Conservation (phyloP, 164 flowering plant species). For the Houttuynia cordata region DNA sequence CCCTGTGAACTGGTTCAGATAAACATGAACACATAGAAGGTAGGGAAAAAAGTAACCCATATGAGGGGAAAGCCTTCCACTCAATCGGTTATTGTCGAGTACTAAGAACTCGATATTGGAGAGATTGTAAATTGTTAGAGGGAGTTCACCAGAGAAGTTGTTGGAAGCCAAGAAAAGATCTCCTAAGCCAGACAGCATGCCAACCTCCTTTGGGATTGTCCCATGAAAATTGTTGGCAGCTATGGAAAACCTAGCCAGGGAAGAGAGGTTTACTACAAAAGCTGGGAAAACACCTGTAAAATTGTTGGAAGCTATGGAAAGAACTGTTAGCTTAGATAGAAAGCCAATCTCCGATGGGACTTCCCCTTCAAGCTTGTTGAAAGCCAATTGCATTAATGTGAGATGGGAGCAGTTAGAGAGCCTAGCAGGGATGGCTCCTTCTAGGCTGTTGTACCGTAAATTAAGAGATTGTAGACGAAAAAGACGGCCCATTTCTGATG, state of each 20-base stretch:
- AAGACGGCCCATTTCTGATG: slow-evolving; percentile 5
- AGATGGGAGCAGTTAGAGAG: slow-evolving; percentile 4
- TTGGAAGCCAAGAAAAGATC: background rate
- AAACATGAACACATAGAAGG: slow-evolving; percentile 14
- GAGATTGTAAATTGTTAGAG: background rate
- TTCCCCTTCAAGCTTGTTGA: slow-evolving; percentile 1
- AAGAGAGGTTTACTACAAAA: slow-evolving; percentile 12
- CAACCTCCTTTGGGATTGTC: background rate
- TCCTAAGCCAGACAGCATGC: background rate
- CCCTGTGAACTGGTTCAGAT: slow-evolving; percentile 31
- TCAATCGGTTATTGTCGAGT: slow-evolving; percentile 2
- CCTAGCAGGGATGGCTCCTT: slow-evolving; percentile 2
- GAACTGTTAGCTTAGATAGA: background rate
- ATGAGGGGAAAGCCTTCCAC: slow-evolving; percentile 9
- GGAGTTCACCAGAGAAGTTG: slow-evolving; percentile 1
- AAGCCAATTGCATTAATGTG: background rate
- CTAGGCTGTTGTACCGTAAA: background rate
- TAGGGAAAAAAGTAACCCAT: slow-evolving; percentile 20
- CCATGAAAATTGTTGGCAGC: background rate
- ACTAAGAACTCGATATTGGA: background rate
- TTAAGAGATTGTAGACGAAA: background rate
- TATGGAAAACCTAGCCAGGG: background rate
- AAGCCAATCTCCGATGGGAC: slow-evolving; percentile 6
- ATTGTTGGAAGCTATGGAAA: slow-evolving; percentile 5
- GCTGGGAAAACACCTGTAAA: slow-evolving; percentile 14